phyloP scores from a whole-genome alignment of 208 protist genomes.

The Borovskyia barvae region DNA sequence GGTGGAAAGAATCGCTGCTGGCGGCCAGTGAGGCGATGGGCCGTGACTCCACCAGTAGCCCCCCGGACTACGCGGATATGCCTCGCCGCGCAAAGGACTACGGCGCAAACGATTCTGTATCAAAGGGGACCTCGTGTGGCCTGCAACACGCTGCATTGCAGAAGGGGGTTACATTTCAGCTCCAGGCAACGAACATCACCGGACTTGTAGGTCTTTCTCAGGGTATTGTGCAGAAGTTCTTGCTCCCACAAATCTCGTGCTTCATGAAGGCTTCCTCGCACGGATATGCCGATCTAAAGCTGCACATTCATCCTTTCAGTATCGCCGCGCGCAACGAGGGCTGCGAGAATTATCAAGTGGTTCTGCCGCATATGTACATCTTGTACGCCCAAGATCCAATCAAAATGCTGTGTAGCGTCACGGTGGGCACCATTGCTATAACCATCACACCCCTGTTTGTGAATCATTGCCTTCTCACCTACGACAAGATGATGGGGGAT shows the following conservation, averaged over 20 bases:
- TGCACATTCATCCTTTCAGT: conserved; percentile 75
- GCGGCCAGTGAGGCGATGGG: conserved; percentile 11
- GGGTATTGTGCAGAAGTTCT: conserved; percentile 41
- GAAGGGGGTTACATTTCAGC: conserved; percentile 38
- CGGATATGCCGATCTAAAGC: conserved; percentile 49
- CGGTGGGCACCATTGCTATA: conserved; percentile 73
- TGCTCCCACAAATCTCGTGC: conserved; percentile 58
- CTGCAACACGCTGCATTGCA: conserved; percentile 8
- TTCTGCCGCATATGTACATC: conserved; percentile 70
- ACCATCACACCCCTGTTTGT: conserved; percentile 78
- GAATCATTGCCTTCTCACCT: conserved; percentile 72
- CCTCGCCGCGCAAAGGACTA: too few species aligned
- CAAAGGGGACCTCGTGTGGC: neutral
- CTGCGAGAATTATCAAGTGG: conserved; percentile 43
- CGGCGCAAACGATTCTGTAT: neutral
- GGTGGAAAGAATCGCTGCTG: conserved; percentile 47
- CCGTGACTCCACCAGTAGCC: neutral
- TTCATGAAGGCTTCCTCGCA: conserved; percentile 70
- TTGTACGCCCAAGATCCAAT: conserved; percentile 64
- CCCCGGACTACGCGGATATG: too few species aligned
- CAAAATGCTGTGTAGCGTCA: conserved; percentile 47
- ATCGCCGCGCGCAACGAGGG: conserved; percentile 39
- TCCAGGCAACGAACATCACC: conserved; percentile 61
- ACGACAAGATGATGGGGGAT: conserved; percentile 49
- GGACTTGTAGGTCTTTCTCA: conserved; percentile 54